Evolutionary conservation across 169 alveolate genomes (phyloP).

Genomic region (Pseudocohnilembus persalinus): DNA sequence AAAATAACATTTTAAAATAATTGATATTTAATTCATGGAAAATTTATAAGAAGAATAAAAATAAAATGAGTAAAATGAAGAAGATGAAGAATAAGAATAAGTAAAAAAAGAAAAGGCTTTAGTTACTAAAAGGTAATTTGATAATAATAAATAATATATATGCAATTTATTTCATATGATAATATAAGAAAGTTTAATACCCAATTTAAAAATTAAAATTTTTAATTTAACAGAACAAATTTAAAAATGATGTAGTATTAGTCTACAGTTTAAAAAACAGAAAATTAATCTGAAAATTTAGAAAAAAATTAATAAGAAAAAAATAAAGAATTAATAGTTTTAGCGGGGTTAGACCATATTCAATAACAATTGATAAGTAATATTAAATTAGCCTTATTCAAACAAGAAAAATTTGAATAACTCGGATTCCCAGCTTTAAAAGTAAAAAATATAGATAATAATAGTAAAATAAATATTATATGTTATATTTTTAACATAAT

Average conservation of each 20-base stretch:
- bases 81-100: not conserved
- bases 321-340: not conserved
- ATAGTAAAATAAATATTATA: not conserved
- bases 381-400: not conserved
- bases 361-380: conserved; percentile 3
- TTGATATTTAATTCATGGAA: conserved; percentile 1
- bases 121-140: conserved; percentile 10
- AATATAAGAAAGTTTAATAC: too few species aligned
- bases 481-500: not conserved
- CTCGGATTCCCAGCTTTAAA: conserved; percentile 13
- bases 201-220: too few species aligned
- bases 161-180: not conserved
- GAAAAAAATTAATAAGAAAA: not conserved
- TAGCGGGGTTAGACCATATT: not conserved
- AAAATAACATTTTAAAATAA: not conserved
- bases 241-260: not conserved
- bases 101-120: not conserved
- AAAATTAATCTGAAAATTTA: not conserved
- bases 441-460: not conserved
- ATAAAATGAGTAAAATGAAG: not conserved
- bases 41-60: not conserved
- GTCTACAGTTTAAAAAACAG: not conserved
- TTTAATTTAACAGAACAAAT: not conserved
- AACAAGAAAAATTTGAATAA: conserved; percentile 11
- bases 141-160: not conserved